These are phyloP conservation scores for Entamoeba moshkovskii DNA, from an alignment of 208 protist species.

Conservation along the genomic window DNA sequence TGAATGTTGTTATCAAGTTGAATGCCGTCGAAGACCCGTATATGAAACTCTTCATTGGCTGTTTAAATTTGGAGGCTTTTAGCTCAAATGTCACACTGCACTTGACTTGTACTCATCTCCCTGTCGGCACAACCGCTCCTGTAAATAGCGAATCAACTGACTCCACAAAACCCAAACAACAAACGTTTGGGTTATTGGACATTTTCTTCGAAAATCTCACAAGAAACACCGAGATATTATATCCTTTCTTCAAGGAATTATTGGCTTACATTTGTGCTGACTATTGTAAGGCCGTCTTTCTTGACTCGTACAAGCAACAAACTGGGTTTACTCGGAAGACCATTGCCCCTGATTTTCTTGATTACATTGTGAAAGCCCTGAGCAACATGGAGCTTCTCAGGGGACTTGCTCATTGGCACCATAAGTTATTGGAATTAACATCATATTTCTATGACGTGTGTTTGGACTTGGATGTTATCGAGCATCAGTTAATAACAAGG, in stretches of 20 bases:
- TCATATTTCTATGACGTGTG: not conserved
- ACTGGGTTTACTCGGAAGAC: not conserved
- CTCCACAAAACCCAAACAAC: not conserved
- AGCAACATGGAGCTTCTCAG: not conserved
- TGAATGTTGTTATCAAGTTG: not conserved
- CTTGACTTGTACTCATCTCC: not conserved
- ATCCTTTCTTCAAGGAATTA: not conserved
- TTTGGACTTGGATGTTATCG: not conserved
- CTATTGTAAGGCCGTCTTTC: not conserved
- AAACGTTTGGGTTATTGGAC: not conserved
- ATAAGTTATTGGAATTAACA: not conserved
- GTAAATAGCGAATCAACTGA: not conserved
- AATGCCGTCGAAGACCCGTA: not conserved
- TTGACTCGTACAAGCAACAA: not conserved
- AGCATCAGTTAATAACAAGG: not conserved
- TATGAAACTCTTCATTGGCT: not conserved
- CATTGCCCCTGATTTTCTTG: not conserved
- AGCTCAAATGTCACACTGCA: not conserved
- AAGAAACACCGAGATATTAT: not conserved
- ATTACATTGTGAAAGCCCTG: not conserved
- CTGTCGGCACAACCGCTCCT: not conserved
- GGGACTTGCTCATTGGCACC: not conserved
- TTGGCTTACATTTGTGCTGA: not conserved
- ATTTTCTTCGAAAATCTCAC: not conserved
- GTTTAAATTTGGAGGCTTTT: not conserved